Percentiles rank a stretch among this genome's conserved stretches.
These are phyloP conservation scores for Aspergillus sclerotiicarbonarius DNA, from an alignment of 495 filamentous ascomycete genomes.

Conservation along the genomic window DNA sequence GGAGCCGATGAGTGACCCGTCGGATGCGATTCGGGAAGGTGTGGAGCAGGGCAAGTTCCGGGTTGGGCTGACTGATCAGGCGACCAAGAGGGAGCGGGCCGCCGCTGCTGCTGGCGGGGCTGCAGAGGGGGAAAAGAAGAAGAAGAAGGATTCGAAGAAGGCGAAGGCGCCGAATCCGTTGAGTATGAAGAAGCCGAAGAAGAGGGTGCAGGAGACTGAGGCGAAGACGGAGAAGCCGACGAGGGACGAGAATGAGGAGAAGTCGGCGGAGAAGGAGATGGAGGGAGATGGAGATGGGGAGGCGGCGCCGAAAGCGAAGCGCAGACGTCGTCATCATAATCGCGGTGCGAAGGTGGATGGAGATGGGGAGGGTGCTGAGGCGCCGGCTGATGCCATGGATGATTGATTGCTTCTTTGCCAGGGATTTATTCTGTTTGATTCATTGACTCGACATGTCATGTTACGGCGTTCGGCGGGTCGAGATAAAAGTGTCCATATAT, in stretches of 20 bases:
- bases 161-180: slow-evolving; percentile 86
- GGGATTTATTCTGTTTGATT: slow-evolving; percentile 7
- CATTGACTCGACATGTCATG: slow-evolving; percentile 12
- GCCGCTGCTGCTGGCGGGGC: slow-evolving; percentile 30
- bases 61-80: slow-evolving; percentile 58
- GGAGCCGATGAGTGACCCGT: slow-evolving; percentile 76
- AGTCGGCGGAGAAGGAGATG: slow-evolving; percentile 24
- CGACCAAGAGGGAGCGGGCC: slow-evolving; percentile 42
- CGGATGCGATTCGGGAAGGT: slow-evolving; percentile 57
- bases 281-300: slow-evolving; percentile 22
- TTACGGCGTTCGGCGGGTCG: slow-evolving; percentile 38
- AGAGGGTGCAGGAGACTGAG: slow-evolving; percentile 21
- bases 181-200: slow-evolving; percentile 82
- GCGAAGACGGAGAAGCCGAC: slow-evolving; percentile 23
- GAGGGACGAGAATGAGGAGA: slow-evolving; percentile 5
- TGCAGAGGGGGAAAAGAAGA: slow-evolving; percentile 41
- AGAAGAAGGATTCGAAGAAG: slow-evolving; percentile 62
- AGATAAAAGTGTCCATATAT: slow-evolving; percentile 22
- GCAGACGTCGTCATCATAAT: slow-evolving; percentile 50
- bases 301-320: slow-evolving; percentile 34
- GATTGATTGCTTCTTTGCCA: slow-evolving; percentile 22
- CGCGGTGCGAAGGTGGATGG: slow-evolving; percentile 27
- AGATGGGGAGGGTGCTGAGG: slow-evolving; percentile 21
- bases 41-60: slow-evolving; percentile 77
- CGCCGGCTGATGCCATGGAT: slow-evolving; percentile 22